phyloP scores from a whole-genome alignment of 495 filamentous ascomycete species.

The Thozetella sp. region DNA sequence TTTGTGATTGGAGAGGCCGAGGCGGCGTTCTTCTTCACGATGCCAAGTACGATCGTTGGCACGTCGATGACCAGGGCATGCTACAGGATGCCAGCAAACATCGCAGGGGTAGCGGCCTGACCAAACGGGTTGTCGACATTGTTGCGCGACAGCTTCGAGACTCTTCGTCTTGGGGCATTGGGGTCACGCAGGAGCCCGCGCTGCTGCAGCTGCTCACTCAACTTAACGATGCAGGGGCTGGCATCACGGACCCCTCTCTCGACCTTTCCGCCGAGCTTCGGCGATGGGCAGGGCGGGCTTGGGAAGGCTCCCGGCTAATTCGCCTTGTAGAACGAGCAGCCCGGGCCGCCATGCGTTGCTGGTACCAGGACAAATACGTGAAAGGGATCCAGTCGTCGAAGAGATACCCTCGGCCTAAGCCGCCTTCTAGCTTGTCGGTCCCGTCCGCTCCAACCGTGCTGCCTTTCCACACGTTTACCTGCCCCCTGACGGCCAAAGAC shows the following conservation, averaged over 20 bases:
- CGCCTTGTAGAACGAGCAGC: conserved; percentile 84
- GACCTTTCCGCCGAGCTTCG: conserved; percentile 47
- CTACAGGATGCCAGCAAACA: conserved; percentile 70
- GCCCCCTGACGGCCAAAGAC: conserved; percentile 88
- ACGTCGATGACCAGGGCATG: conserved; percentile 86
- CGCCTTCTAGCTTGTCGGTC: conserved; percentile 74
- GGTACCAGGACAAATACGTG: conserved; percentile 86
- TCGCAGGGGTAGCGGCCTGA: conserved; percentile 74
- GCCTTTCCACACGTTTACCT: conserved; percentile 99
- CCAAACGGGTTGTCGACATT: conserved; percentile 93
- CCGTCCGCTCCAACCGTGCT: conserved; percentile 93
- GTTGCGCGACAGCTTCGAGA: conserved; percentile 89
- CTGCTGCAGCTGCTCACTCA: conserved; percentile 47
- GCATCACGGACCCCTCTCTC: conserved; percentile 20
- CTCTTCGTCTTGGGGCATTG: conserved; percentile 84
- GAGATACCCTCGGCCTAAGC: conserved; percentile 72
- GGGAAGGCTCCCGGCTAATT: conserved; percentile 90
- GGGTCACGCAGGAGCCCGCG: conserved; percentile 59
- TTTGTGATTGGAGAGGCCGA: conserved; percentile 92
- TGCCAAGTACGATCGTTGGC: conserved; percentile 86
- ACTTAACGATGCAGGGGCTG: conserved; percentile 32
- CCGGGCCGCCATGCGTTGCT: conserved; percentile 74
- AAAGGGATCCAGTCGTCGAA: conserved; percentile 55
- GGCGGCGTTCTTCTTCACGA: conserved; percentile 76
- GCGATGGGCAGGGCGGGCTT: conserved; percentile 74